Conservation (phyloP, 2,329 filamentous ascomycete genomes). For the Purpureocillium lavendulum region DNA sequence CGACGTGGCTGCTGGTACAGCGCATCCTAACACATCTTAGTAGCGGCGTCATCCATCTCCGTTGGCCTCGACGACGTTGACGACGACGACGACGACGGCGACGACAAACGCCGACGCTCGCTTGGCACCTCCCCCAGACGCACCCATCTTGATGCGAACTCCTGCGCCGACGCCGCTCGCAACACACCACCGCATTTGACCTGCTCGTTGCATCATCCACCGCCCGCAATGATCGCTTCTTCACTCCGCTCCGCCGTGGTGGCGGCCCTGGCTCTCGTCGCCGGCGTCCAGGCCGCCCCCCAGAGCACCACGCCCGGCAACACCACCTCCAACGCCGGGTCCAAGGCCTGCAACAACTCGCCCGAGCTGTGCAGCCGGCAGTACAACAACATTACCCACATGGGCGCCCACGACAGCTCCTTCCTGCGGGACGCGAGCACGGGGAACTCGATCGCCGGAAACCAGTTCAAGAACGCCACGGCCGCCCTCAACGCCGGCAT, state of each 20-base stretch:
- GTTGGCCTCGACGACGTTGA: too few relatives aligned
- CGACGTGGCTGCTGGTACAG: too few relatives aligned
- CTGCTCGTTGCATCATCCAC: too few relatives aligned
- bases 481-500: slow-evolving; percentile 63
- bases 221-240: slow-evolving; percentile 12
- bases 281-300: slow-evolving; percentile 15
- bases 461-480: slow-evolving; percentile 68
- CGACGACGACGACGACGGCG: too few relatives aligned
- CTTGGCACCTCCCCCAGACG: too few relatives aligned
- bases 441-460: slow-evolving; percentile 54
- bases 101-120: too few relatives aligned
- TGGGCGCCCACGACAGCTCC: slow-evolving; percentile 68
- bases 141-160: too few relatives aligned
- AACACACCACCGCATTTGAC: too few relatives aligned
- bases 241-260: slow-evolving; percentile 13
- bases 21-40: too few relatives aligned
- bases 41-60: too few relatives aligned
- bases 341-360: slow-evolving; percentile 69
- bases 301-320: slow-evolving; percentile 8
- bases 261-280: slow-evolving; percentile 11
- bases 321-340: slow-evolving; percentile 5
- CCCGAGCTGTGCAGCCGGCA: slow-evolving; percentile 60
- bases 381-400: slow-evolving; percentile 70
- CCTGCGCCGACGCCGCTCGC: too few relatives aligned
- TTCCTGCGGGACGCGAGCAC: slow-evolving; percentile 60